phyloP scores from a whole-genome alignment of 148 eudicot species.

The Drosera capensis region DNA sequence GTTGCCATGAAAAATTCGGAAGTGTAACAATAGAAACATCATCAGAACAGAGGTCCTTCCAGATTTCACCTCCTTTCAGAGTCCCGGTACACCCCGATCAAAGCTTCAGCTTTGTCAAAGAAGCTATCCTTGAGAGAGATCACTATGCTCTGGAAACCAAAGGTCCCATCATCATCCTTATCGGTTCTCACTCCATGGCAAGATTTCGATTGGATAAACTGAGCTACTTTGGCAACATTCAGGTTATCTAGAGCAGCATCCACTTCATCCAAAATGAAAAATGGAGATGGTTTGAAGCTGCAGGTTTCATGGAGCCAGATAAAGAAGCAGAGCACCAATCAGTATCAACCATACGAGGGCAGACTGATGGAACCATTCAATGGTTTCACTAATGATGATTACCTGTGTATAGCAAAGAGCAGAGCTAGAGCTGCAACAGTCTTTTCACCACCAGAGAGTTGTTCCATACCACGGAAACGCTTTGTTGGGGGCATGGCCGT shows the following conservation, averaged over 20 bases:
- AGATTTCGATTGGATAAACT: constrained; percentile 91
- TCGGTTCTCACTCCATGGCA: constrained; percentile 42
- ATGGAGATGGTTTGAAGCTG: constrained; percentile 91
- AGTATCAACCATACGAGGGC: neutral
- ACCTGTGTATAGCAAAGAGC: constrained; percentile 97
- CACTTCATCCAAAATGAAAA: constrained; percentile 95
- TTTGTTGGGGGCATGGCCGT: constrained; percentile 98
- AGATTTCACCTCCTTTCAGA: constrained; percentile 50
- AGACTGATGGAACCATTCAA: too few species aligned
- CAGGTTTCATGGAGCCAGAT: neutral
- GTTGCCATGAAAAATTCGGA: neutral
- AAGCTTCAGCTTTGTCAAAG: constrained; percentile 96
- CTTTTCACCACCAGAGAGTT: constrained; percentile 97
- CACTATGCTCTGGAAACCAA: constrained; percentile 94
- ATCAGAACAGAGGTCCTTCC: constrained; percentile 1
- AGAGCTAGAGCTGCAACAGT: constrained; percentile 98
- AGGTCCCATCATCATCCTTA: constrained; percentile 39
- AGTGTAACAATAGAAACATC: neutral
- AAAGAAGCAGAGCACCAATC: neutral
- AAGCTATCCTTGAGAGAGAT: constrained; percentile 94
- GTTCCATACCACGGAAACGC: constrained; percentile 96
- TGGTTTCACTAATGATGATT: neutral
- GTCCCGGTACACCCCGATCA: constrained; percentile 96
- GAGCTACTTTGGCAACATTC: constrained; percentile 94
- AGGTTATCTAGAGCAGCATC: constrained; percentile 96